Evolutionary conservation across 805 yeast genomes (phyloP), one percentile per base, ranked within the genome.

Genomic region (Kuraishia hungarica): DNA sequence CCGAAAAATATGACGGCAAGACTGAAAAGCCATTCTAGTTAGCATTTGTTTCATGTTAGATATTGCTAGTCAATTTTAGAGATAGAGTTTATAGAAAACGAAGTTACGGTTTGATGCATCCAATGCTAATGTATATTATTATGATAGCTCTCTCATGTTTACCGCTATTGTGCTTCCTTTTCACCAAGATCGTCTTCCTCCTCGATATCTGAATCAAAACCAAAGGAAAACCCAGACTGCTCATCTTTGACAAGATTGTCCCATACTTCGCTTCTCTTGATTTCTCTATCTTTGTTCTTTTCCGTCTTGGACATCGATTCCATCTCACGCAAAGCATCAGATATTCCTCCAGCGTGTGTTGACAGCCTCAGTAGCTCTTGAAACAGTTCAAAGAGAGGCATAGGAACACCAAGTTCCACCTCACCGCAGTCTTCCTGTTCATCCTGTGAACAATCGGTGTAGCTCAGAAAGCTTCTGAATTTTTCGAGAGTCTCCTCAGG

Each of bases 341-440:
- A 61, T 49, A 83, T 64, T 13, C 72, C 64, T 1, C 65, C 64
- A 13, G 65, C 64, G 54, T 70, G 69, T 1, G 79, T 77, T 55
- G 72, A 69, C 19, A 66, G 57, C 43, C 66, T 63, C 59, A 87
- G 69, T 39, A 83, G 71, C 55, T 76, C 81, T 35, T 73, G 67
- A 64, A 88, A 87, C 56, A 81, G 71, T 57, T 84, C 88, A 62
- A 70, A 86, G 1, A 87, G 74, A 0, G 92, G 91, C 60, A 84
- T 71, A 21, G 67, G 61, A 11, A 64, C 55, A 56, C 53, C 54
- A 50, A 62, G 54, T 5, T 54, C 55, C 48, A 78, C 63, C 59
- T 83, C 88, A 13, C 90, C 90, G 61, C 87, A 80, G 65, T 86
- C 90, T 63, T 84, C 89, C 55, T 78, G 73, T 52, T 72, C 71